phyloP scores from a whole-genome alignment of 2,329 filamentous ascomycete genomes.

The Fonsecaea multimorphosa region DNA sequence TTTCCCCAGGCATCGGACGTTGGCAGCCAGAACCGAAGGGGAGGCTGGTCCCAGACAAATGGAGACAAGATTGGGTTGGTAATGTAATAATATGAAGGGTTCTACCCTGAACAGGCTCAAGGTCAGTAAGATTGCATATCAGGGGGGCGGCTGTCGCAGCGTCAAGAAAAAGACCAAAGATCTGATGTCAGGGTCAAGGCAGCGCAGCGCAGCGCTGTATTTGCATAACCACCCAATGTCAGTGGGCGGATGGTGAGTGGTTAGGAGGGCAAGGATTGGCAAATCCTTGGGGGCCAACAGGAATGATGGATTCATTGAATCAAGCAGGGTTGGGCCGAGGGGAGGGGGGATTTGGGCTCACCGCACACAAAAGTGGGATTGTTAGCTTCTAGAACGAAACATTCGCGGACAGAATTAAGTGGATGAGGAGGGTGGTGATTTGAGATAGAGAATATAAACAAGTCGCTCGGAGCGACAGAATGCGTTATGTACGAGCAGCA shows the following conservation, averaged over 20 bases:
- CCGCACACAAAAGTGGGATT: neutral
- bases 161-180: neutral
- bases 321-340: neutral
- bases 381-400: neutral
- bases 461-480: neutral
- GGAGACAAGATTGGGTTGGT: neutral
- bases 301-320: neutral
- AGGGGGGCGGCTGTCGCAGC: neutral
- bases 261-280: neutral
- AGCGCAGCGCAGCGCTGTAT: neutral
- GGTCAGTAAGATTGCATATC: neutral
- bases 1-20: conserved; percentile 21
- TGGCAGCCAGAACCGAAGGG: neutral
- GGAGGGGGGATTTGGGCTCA: neutral
- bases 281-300: neutral
- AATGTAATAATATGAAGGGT: neutral
- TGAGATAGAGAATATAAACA: conserved; percentile 2
- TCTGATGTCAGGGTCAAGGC: conserved; percentile 9
- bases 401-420: neutral
- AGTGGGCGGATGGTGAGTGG: neutral
- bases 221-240: neutral
- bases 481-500: neutral
- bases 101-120: neutral
- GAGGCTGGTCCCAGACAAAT: neutral
- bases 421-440: neutral